These are phyloP conservation scores for Trichophyton schoenleinii DNA, from an alignment of 2,329 filamentous ascomycete species.

Conservation along the genomic window DNA sequence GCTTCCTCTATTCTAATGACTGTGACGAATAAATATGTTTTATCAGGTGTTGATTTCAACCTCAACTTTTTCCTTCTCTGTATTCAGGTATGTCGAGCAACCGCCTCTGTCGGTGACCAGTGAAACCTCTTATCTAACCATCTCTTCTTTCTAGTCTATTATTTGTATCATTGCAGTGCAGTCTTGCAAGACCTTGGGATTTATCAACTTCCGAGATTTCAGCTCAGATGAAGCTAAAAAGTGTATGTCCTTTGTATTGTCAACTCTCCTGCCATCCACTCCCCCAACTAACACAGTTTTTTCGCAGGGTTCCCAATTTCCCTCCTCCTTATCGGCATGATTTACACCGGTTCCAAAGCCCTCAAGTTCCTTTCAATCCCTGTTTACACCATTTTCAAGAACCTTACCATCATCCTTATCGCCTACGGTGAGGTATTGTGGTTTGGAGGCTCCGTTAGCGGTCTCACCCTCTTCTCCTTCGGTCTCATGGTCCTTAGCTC, in stretches of 20 bases:
- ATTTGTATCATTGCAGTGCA: constrained; percentile 81
- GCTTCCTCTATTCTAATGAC: constrained; percentile 97
- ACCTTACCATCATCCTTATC: constrained; percentile 96
- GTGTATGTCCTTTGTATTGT: constrained; percentile 44
- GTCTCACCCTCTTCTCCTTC: constrained; percentile 81
- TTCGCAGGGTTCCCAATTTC: constrained; percentile 88
- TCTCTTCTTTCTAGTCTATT: constrained; percentile 49
- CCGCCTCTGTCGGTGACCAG: background rate
- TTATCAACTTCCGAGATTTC: constrained; percentile 77
- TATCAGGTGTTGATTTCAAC: constrained; percentile 85
- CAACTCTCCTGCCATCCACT: background rate
- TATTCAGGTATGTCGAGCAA: constrained; percentile 59
- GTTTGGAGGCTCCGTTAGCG: constrained; percentile 88
- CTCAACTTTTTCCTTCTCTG: constrained; percentile 90
- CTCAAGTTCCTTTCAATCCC: constrained; percentile 94
- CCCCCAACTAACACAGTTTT: background rate
- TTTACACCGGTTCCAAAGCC: constrained; percentile 93
- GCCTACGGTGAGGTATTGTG: constrained; percentile 96
- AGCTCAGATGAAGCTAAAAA: constrained; percentile 80
- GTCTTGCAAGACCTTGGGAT: constrained; percentile 61
- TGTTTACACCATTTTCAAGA: constrained; percentile 99
- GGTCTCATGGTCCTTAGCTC: constrained; percentile 94
- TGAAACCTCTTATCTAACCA: background rate
- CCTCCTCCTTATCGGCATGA: constrained; percentile 93
- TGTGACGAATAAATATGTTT: constrained; percentile 97